These are phyloP conservation scores for Hymenoscyphus albidus DNA, from an alignment of 2,329 filamentous ascomycete species.

Conservation along the genomic window DNA sequence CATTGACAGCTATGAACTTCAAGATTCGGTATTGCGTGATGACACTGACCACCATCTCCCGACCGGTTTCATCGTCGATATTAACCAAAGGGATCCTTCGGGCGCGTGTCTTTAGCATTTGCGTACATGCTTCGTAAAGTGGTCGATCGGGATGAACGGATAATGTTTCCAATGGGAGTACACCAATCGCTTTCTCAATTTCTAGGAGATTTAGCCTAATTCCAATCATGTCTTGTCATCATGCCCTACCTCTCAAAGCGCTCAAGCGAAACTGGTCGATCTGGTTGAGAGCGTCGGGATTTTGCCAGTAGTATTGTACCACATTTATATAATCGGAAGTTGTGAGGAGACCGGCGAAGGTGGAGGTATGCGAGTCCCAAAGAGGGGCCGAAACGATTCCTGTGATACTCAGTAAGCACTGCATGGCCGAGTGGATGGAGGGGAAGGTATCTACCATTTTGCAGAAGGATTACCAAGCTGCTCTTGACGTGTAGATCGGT, in stretches of 20 bases:
- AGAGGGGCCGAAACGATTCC: slow-evolving; percentile 96
- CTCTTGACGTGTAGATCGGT: slow-evolving; percentile 95
- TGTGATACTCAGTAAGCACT: slow-evolving; percentile 39
- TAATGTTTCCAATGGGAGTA: slow-evolving; percentile 85
- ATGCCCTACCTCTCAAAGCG: slow-evolving; percentile 73
- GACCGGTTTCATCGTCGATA: slow-evolving; percentile 86
- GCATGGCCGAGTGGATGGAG: slow-evolving; percentile 2
- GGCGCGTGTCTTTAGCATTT: slow-evolving; percentile 90
- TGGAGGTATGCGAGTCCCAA: slow-evolving; percentile 91
- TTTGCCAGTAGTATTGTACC: slow-evolving; percentile 98
- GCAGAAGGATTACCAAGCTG: slow-evolving; percentile 89
- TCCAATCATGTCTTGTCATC: slow-evolving; percentile 4
- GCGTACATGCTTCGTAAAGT: slow-evolving; percentile 90
- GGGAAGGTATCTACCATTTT: slow-evolving; percentile 66
- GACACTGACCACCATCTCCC: slow-evolving; percentile 91
- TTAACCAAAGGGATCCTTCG: slow-evolving; percentile 92
- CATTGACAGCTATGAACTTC: slow-evolving; percentile 97
- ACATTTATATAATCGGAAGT: slow-evolving; percentile 98
- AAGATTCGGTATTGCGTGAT: slow-evolving; percentile 98
- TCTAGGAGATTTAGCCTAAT: slow-evolving; percentile 50
- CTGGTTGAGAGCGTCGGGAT: slow-evolving; percentile 81
- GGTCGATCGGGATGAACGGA: slow-evolving; percentile 90
- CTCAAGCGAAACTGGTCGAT: slow-evolving; percentile 92
- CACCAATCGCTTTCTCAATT: slow-evolving; percentile 90
- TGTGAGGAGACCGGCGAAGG: slow-evolving; percentile 90